A percentile compares a stretch with the other conserved stretches of the same genome.
Evolutionary conservation across 2,329 filamentous ascomycete species (phyloP).

Genomic region (Huntiella savannae): DNA sequence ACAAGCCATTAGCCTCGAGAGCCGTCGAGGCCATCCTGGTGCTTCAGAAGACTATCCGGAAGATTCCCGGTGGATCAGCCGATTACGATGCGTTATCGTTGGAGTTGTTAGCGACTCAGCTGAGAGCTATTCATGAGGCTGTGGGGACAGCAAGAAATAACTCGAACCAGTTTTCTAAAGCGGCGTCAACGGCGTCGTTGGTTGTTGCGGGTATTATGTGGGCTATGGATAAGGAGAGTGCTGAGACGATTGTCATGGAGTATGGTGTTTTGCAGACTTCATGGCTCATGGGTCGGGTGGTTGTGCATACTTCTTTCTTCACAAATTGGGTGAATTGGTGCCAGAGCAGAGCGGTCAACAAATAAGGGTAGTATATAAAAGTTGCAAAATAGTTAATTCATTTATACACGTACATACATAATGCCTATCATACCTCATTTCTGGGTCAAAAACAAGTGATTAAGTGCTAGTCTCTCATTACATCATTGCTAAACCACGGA

Average conservation of each 20-base stretch:
- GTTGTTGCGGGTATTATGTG: slow-evolving; percentile 46
- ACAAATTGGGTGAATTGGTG: slow-evolving; percentile 60
- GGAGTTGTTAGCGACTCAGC: slow-evolving; percentile 17
- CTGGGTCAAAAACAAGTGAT: too few relatives aligned
- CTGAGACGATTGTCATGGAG: slow-evolving; percentile 39
- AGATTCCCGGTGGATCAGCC: slow-evolving; percentile 25
- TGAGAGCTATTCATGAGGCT: slow-evolving; percentile 51
- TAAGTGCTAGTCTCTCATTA: too few relatives aligned
- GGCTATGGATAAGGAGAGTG: slow-evolving; percentile 29
- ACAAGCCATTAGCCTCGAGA: slow-evolving; percentile 56
- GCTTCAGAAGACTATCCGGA: slow-evolving; percentile 50
- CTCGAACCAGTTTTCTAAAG: slow-evolving; percentile 52
- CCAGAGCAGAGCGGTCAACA: slow-evolving; percentile 24
- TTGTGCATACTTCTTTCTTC: slow-evolving; percentile 47
- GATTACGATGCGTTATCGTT: slow-evolving; percentile 16
- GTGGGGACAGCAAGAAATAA: slow-evolving; percentile 38
- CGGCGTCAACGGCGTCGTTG: slow-evolving; percentile 54
- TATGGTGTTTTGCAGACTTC: slow-evolving; percentile 40
- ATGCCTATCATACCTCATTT: too few relatives aligned
- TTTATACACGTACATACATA: too few relatives aligned
- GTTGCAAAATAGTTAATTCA: too few relatives aligned
- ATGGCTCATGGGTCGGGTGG: slow-evolving; percentile 39
- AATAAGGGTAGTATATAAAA: slow-evolving; percentile 1
- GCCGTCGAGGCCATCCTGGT: slow-evolving; percentile 52
- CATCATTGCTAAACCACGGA: too few relatives aligned